Base-by-base conservation (phyloP, 805 yeast genomes). In the Sugiyamaella lignohabitans region DNA sequence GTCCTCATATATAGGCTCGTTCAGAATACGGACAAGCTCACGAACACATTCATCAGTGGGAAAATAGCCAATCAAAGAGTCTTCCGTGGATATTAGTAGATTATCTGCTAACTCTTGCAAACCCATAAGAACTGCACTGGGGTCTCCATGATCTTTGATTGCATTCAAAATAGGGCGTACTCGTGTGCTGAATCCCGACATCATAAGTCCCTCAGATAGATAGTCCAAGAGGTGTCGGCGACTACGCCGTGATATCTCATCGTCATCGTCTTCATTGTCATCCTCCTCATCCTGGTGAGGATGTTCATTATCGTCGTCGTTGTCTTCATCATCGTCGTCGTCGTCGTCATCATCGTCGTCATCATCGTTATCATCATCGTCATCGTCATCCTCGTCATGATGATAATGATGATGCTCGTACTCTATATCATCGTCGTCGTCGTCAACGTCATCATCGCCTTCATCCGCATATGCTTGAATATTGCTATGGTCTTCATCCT, bases 361-460 rank as follows among this genome's bases (percentile, higher is more conserved):
- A 53, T 85, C 95, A 80, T 91, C 89, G 87, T 93, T 80, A 71
- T 93, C 98, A 79, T 93, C 98, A 78, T 98, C 98, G 70, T 93
- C 98, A 69, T 88, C 97, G 67, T 88, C 97, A 75, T 89, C 97
- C 42, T 52, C 54, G 69, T 49, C 51, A 39, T 43, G 51, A 17
- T 58, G 65, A 16, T 59, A 63, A 19, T 61, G 64, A 39, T 57
- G 61, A 37, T 59, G 62, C 16, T 59, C 45, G 5, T 49, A 50
- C 6, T 42, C 55, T 8, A 57, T 62, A 37, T 59, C 63, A 16
- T 59, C 43, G 8, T 48, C 54, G 17, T 48, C 57, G 18, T 38
- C 53, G 17, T n/a, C n/a, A n/a, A n/a, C n/a, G n/a, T n/a, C n/a
- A 41, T 59, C 62, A 23, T 27, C 32, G 35, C 49, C 52, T 68